Percentiles rank a stretch among this genome's conserved stretches.
phyloP scores from a whole-genome alignment of 345 rosid genomes.

The Viola odorata region DNA sequence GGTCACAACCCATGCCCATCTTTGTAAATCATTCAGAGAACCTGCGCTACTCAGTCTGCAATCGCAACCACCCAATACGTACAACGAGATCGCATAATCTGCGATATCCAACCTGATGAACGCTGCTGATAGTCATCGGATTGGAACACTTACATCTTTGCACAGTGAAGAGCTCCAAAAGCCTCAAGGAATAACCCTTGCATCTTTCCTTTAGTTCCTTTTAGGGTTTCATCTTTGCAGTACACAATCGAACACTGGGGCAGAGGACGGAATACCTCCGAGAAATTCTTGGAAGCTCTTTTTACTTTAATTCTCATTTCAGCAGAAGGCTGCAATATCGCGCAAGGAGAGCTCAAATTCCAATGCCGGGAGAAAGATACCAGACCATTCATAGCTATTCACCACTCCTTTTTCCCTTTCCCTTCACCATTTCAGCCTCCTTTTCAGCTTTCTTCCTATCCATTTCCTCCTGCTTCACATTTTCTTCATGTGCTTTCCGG shows the following conservation, averaged over 20 bases:
- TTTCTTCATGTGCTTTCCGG: constrained; percentile 93
- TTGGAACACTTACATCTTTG: too few relatives aligned
- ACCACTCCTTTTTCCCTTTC: constrained; percentile 56
- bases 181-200: constrained; percentile 14
- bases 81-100: too few relatives aligned
- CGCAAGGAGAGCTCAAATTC: constrained; percentile 20
- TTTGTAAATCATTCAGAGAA: too few relatives aligned
- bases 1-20: too few relatives aligned
- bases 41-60: too few relatives aligned
- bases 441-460: constrained; percentile 89
- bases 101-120: too few relatives aligned
- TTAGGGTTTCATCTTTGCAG: constrained; percentile 13
- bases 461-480: constrained; percentile 74
- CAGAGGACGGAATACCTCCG: constrained; percentile 6
- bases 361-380: constrained; percentile 5
- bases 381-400: constrained; percentile 36
- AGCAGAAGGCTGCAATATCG: constrained; percentile 20
- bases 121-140: too few relatives aligned
- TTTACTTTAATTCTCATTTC: constrained; percentile 9
- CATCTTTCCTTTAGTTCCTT: constrained; percentile 5
- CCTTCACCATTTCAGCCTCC: constrained; percentile 92
- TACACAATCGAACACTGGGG: constrained; percentile 3
- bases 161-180: constrained; percentile 10
- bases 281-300: constrained; percentile 19
- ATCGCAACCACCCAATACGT: too few relatives aligned